Evolutionary conservation across 2,329 filamentous ascomycete genomes (phyloP), one percentile per base, ranked within the genome.

Genomic region (Cladorrhinum sp.): DNA sequence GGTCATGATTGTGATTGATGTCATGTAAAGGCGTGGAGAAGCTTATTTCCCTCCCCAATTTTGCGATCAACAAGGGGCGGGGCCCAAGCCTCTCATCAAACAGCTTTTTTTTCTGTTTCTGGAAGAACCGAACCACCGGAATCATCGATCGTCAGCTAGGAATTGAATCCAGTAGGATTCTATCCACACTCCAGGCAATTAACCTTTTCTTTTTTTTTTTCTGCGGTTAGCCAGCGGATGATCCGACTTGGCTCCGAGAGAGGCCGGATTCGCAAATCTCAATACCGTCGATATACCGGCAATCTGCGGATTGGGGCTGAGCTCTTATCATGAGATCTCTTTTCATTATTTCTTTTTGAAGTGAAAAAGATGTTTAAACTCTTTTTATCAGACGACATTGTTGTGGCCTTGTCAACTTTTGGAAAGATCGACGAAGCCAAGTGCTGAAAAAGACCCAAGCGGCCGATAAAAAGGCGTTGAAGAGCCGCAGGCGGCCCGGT

Each of bases 41-140:
- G 28, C 16, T 54, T 54, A 36, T 54, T 53, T 53, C 21, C 24
- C 30, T 26, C n/a, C 26, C 51, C 36, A 54, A 54, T 42, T 42
- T 55, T 42, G 24, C 14, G n/a, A 21, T 18, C 42, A 46, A 46
- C n/a, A 46, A 46, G 42, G 42, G 42, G 42, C 3, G 42, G 42
- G 42, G 14, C 42, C 42, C 42, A 18, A 20, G n/a, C n/a, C n/a
- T 46, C 42, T 46, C 42, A 46, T 46, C 42, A 18, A 21, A 46
- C 18, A 2, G 2, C 10, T 46, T 46, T 46, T 46, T n/a, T n/a
- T n/a, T n/a, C n/a, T n/a, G n/a, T n/a, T 18, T 21, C 42, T 46
- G 10, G 42, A 18, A 46, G 42, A 46, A 7, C 42, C 42, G 42
- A 18, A 46, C 42, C n/a, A 46, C n/a, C 42, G n/a, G 18, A 21